Evolutionary conservation across 768 basidiomycete species (phyloP).

Genomic region (Cyathus striatus): DNA sequence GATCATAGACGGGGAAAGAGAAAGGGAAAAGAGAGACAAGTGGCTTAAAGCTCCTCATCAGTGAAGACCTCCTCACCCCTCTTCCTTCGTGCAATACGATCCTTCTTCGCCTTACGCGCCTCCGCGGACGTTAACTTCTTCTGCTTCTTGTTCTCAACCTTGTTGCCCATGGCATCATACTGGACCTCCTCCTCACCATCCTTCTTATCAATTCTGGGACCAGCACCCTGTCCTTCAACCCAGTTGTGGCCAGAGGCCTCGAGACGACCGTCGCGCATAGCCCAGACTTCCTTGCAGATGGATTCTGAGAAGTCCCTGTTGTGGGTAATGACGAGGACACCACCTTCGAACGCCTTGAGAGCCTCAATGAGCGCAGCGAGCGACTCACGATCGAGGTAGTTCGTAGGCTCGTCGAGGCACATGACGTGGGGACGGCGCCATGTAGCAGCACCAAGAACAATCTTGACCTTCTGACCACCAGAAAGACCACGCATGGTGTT

Average conservation of each 20-base stretch:
- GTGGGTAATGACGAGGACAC: constrained; percentile 97
- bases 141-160: constrained; percentile 77
- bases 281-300: constrained; percentile 97
- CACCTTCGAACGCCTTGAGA: constrained; percentile 96
- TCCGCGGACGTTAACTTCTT: constrained; percentile 86
- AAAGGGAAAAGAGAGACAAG: constrained; percentile 4
- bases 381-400: constrained; percentile 99
- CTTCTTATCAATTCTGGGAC: constrained; percentile 91
- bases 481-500: constrained; percentile 99
- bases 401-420: constrained; percentile 96
- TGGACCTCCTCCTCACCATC: constrained; percentile 85
- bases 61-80: constrained; percentile 75
- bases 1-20: constrained; percentile 4
- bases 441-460: constrained; percentile 95
- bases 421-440: constrained; percentile 99
- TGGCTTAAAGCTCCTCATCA: constrained; percentile 52
- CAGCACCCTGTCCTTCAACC: constrained; percentile 98
- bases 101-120: constrained; percentile 93
- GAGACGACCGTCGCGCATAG: constrained; percentile 94
- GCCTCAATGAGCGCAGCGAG: constrained; percentile 98
- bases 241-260: constrained; percentile 99
- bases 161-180: constrained; percentile 99
- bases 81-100: constrained; percentile 88
- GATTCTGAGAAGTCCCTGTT: constrained; percentile 99
- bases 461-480: constrained; percentile 99